Conservation (phyloP, 1,284 basidiomycete species). For the Ceratobasidium sp. region DNA sequence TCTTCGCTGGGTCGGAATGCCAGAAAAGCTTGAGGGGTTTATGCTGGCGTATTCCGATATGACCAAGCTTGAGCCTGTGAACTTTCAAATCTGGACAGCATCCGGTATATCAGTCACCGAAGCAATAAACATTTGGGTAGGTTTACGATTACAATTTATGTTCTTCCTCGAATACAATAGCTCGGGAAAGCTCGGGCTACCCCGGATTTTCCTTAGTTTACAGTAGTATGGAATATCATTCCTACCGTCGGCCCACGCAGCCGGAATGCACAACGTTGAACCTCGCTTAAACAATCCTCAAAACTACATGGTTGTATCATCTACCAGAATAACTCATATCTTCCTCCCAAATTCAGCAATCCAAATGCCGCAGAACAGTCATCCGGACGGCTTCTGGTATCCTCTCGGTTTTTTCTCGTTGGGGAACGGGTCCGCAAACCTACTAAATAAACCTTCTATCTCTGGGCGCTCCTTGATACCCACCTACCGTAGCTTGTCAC, state of each 20-base stretch:
- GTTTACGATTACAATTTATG: neutral
- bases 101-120: neutral
- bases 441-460: neutral
- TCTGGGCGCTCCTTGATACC: neutral
- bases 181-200: neutral
- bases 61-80: neutral
- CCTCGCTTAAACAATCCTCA: neutral
- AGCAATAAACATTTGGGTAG: neutral
- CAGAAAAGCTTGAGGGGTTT: neutral
- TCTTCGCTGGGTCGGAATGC: neutral
- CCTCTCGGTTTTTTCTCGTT: no score
- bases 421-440: neutral
- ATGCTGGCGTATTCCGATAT: neutral
- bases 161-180: neutral
- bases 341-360: no score
- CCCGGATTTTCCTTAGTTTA: neutral
- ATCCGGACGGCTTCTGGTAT: no score
- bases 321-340: no score
- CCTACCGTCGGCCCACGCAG: neutral
- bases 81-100: neutral
- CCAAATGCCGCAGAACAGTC: no score
- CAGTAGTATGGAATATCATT: neutral
- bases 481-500: conserved; percentile 28
- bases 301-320: conserved; percentile 1
- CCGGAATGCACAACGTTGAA: neutral